A percentile compares a stretch with the other conserved stretches of the same genome.
Evolutionary conservation across 2,329 filamentous ascomycete species (phyloP).

Genomic region (Colletotrichum tropicale): DNA sequence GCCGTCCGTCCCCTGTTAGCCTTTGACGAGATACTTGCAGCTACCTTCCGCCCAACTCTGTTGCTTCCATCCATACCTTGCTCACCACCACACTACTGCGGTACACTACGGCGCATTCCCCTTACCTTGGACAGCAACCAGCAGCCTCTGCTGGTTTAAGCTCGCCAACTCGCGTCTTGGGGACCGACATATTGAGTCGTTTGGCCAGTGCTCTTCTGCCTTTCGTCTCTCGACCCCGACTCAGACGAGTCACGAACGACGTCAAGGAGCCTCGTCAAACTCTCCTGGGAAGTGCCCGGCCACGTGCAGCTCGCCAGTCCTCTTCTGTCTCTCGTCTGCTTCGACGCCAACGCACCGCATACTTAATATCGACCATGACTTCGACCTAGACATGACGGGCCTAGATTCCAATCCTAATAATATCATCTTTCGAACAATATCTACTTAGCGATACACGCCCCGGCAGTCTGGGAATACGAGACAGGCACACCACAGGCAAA

Average conservation of each 20-base stretch:
- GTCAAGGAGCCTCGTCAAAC: neutral
- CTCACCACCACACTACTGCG: neutral
- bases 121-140: neutral
- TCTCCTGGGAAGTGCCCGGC: neutral
- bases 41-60: neutral
- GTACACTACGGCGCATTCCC: neutral
- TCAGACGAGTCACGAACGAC: constrained; percentile 16
- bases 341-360: neutral
- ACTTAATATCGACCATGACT: neutral
- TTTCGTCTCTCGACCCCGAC: neutral
- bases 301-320: neutral
- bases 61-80: neutral
- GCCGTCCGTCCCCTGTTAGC: neutral
- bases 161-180: neutral
- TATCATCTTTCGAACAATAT: neutral
- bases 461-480: neutral
- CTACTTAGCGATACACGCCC: neutral
- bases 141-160: neutral
- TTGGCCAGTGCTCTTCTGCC: neutral
- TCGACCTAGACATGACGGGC: neutral
- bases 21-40: neutral
- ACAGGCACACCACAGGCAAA: neutral
- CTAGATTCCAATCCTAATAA: neutral
- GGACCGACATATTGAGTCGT: neutral
- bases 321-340: neutral